Evolutionary conservation across 1,284 basidiomycete genomes (phyloP), one percentile per base, ranked within the genome.

Genomic region (Melampsora occidentalis): DNA sequence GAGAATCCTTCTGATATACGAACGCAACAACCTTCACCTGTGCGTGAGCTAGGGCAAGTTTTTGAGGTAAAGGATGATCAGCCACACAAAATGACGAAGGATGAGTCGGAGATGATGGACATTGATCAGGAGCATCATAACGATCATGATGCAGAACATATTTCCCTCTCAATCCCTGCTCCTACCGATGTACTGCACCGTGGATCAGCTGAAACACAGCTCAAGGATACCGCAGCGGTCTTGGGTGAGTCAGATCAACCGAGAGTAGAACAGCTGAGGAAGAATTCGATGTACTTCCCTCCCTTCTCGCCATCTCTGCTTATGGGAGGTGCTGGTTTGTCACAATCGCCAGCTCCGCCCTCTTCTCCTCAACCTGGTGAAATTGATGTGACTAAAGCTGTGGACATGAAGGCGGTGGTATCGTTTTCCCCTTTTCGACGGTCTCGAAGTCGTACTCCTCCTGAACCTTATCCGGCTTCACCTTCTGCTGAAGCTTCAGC

Each of bases 241-340:
- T 53, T 39, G 48, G 49, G 16, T 35, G 7, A 35, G 22, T 46
- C 53, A 20, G 65, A 28, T 28, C 51, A 51, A 42, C 35, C 33
- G 39, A 18, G 18, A 14, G 28, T 35, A 18, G 49, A 39, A 39
- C 53, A 59, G n/a, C 53, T 16, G 6, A 18, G 53, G 53, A 28
- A n/a, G 28, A 42, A 64, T 33, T 57, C 51, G 35, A 67, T 75
- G 48, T 75, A 75, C 42, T 75, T 75, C n/a, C 71, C 71, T 48
- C 71, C 71, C 18, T 66, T 75, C 28, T 75, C 71, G n/a, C 71
- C 71, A 25, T 75, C 71, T 7, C 57, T 75, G 16, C 53, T 75
- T 35, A 75, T 75, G 64, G 64, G 65, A 22, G 35, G 33, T 59
- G 35, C 49, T 67, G 51, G 49, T n/a, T 67, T 49, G 39, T 49